Percentiles rank a stretch among this genome's conserved stretches.
Conservation (phyloP, 2,329 filamentous ascomycete species). For the Apiospora marii region DNA sequence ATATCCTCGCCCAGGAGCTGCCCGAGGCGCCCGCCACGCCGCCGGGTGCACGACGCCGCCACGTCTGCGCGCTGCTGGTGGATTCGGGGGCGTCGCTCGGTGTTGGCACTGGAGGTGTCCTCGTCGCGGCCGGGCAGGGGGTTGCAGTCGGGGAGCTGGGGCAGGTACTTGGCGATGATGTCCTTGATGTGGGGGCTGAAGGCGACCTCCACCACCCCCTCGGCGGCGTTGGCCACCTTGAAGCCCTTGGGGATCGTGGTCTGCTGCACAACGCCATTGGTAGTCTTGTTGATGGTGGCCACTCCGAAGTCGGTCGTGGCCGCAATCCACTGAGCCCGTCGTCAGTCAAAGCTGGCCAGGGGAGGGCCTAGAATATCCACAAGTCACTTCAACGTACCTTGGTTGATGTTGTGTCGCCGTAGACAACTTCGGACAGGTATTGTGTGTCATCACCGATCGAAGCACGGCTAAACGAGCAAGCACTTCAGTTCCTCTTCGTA, state of each 20-base stretch:
- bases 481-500: not conserved
- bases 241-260: conserved; percentile 8
- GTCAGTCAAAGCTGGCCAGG: not conserved
- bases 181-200: conserved; percentile 8
- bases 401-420: not conserved
- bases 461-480: not conserved
- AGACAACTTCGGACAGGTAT: not conserved
- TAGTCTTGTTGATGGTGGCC: not conserved
- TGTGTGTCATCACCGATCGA: not conserved
- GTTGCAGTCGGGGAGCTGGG: not conserved
- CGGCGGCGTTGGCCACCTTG: not conserved
- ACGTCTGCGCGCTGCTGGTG: not conserved
- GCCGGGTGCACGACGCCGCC: not conserved
- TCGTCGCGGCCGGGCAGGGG: not conserved
- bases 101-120: not conserved
- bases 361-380: no score
- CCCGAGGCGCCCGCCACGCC: not conserved
- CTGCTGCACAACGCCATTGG: not conserved
- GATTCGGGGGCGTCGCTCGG: not conserved
- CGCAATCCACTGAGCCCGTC: not conserved
- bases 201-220: not conserved
- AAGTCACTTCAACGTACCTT: not conserved
- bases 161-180: not conserved
- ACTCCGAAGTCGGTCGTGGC: not conserved
- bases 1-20: conserved; percentile 4